These are phyloP conservation scores for Rhizomucor miehei DNA, from an alignment of 371 early-diverging fungal genomes.

Conservation along the genomic window DNA sequence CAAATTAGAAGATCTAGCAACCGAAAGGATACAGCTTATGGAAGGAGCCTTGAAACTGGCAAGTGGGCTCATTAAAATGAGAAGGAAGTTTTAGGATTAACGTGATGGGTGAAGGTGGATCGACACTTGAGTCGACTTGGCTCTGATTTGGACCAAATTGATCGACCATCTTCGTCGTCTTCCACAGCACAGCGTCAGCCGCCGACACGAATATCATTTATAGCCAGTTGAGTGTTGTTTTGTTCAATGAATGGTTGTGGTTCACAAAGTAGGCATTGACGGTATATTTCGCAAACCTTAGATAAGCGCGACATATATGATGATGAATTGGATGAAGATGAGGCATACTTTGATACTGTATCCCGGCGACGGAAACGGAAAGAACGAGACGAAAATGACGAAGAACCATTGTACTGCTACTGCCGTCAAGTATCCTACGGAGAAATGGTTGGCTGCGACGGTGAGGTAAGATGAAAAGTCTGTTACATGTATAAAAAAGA, in stretches of 20 bases:
- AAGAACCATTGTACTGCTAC: constrained; percentile 92
- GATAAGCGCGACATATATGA: constrained; percentile 13
- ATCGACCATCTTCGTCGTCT: constrained; percentile 9
- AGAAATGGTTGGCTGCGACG: constrained; percentile 97
- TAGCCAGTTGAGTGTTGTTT: too few species aligned
- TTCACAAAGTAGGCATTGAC: too few species aligned
- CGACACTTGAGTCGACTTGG: constrained; percentile 34
- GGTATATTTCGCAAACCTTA: too few species aligned
- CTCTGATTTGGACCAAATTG: constrained; percentile 36
- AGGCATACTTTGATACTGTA: constrained; percentile 15
- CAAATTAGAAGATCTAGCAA: constrained; percentile 37
- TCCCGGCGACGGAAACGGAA: constrained; percentile 29
- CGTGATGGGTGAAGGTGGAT: constrained; percentile 25
- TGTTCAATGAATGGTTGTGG: too few species aligned
- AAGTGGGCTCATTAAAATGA: constrained; percentile 4
- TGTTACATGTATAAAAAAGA: not conserved
- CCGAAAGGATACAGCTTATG: constrained; percentile 39
- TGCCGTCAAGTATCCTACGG: constrained; percentile 96
- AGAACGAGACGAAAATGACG: constrained; percentile 27
- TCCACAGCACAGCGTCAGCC: too few species aligned
- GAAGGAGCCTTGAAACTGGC: constrained; percentile 45
- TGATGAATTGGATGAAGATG: constrained; percentile 17
- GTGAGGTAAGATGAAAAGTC: constrained; percentile 59
- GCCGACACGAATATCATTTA: too few species aligned
- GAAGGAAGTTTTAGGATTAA: not conserved